Conservation (phyloP, 306 rosid species). For the Pyrus communis region DNA sequence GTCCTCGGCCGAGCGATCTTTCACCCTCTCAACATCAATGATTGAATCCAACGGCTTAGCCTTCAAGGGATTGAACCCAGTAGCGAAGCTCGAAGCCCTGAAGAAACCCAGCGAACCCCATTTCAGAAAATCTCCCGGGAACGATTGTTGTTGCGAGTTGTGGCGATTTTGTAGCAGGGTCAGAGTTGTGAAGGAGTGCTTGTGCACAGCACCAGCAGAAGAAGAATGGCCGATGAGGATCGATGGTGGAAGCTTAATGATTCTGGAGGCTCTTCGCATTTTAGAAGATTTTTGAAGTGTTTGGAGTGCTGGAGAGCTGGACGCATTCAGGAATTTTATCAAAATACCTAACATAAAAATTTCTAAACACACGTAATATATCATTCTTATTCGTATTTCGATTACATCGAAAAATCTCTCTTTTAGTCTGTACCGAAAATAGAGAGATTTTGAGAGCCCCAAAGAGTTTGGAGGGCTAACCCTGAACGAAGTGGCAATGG, state of each 20-base stretch:
- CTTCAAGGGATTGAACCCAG: slow-evolving; percentile 74
- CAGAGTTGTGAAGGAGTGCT: slow-evolving; percentile 22
- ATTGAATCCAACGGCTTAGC: slow-evolving; percentile 74
- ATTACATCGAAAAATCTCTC: no score
- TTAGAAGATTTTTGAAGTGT: not conserved
- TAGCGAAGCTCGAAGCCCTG: slow-evolving; percentile 62
- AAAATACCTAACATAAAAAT: not conserved
- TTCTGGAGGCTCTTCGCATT: slow-evolving; percentile 43
- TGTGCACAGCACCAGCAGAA: not conserved
- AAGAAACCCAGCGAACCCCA: slow-evolving; percentile 70
- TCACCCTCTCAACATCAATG: slow-evolving; percentile 54
- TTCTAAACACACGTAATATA: no score
- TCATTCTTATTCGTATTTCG: no score
- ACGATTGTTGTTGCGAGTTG: slow-evolving; percentile 28
- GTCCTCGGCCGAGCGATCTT: slow-evolving; percentile 66
- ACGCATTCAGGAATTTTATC: not conserved
- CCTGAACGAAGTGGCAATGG: not conserved
- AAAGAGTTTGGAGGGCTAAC: not conserved
- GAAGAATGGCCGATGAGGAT: slow-evolving; percentile 10
- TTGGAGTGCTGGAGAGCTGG: not conserved
- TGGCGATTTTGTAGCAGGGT: slow-evolving; percentile 11
- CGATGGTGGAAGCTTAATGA: slow-evolving; percentile 15
- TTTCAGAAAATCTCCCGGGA: slow-evolving; percentile 48
- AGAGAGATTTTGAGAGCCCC: no score
- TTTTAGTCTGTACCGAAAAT: no score